Conservation (phyloP, 2,329 filamentous ascomycete species). For the Botrytis paeoniae region DNA sequence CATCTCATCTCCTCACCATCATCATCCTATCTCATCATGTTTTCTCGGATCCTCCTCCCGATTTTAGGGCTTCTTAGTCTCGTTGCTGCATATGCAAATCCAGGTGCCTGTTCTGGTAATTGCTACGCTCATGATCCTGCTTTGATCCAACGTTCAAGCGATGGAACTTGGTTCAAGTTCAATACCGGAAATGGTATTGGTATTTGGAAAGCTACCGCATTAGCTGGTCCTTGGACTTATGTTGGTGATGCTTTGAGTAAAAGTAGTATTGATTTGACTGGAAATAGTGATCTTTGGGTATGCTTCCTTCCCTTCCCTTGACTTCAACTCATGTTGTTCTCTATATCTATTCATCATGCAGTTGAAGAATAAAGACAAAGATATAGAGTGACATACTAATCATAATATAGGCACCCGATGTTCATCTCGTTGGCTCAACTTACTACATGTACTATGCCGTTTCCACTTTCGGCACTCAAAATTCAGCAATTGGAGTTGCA, state of each 20-base stretch:
- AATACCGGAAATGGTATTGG: constrained; percentile 43
- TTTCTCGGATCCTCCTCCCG: neutral
- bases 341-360: neutral
- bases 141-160: constrained; percentile 41
- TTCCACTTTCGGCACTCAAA: constrained; percentile 52
- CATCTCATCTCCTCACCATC: neutral
- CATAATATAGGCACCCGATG: constrained; percentile 57
- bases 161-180: constrained; percentile 45
- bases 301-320: constrained; percentile 15
- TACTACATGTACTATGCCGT: constrained; percentile 64
- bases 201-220: constrained; percentile 40
- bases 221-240: constrained; percentile 44
- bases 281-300: constrained; percentile 43
- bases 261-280: constrained; percentile 39
- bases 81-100: constrained; percentile 37
- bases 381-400: neutral
- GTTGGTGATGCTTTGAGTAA: constrained; percentile 41
- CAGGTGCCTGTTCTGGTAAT: constrained; percentile 41
- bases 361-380: neutral
- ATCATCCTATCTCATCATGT: neutral
- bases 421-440: constrained; percentile 51
- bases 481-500: constrained; percentile 51
- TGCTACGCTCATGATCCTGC: constrained; percentile 45
- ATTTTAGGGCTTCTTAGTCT: constrained; percentile 16
- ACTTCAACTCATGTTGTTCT: neutral